These are phyloP conservation scores for Kodamaea sp. DNA, from an alignment of 1,139 yeast genomes.

Conservation along the genomic window DNA sequence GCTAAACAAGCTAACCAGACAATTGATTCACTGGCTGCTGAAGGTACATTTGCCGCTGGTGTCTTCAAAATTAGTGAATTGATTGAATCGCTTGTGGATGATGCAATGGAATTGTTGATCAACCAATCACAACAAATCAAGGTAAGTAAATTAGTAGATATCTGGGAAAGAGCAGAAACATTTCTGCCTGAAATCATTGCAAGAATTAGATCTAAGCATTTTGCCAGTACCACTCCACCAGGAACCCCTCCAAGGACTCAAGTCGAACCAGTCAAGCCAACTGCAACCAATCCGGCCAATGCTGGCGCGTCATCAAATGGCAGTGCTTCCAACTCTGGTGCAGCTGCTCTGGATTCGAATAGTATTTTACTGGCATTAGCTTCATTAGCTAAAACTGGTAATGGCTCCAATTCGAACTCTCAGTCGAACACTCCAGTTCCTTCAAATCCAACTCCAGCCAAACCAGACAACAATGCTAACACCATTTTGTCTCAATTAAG, in stretches of 20 bases:
- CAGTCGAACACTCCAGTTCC: conserved; percentile 27
- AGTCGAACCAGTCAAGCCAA: conserved; percentile 23
- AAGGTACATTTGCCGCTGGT: conserved; percentile 76
- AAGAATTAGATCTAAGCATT: conserved; percentile 57
- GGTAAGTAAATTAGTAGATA: conserved; percentile 78
- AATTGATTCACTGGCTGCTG: conserved; percentile 47
- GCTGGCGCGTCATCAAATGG: conserved; percentile 16
- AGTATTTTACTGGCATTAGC: conserved; percentile 66
- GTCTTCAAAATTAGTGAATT: conserved; percentile 57
- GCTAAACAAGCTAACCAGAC: conserved; percentile 53
- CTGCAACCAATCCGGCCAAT: conserved; percentile 8
- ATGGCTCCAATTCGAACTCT: conserved; percentile 17
- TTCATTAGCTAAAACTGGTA: conserved; percentile 38
- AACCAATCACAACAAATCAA: conserved; percentile 60
- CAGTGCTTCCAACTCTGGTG: conserved; percentile 5
- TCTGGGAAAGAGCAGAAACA: conserved; percentile 87
- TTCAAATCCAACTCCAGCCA: conserved; percentile 18
- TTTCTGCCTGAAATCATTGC: conserved; percentile 57
- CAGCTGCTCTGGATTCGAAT: conserved; percentile 43
- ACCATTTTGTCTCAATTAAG: conserved; percentile 45
- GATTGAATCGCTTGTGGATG: conserved; percentile 56
- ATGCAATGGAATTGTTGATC: conserved; percentile 53
- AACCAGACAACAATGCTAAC: conserved; percentile 27
- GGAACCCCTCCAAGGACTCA: conserved; percentile 47
- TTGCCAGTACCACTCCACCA: conserved; percentile 56